Evolutionary conservation across 495 filamentous ascomycete species (phyloP), one percentile per base, ranked within the genome.

Genomic region (Physcia stellaris): DNA sequence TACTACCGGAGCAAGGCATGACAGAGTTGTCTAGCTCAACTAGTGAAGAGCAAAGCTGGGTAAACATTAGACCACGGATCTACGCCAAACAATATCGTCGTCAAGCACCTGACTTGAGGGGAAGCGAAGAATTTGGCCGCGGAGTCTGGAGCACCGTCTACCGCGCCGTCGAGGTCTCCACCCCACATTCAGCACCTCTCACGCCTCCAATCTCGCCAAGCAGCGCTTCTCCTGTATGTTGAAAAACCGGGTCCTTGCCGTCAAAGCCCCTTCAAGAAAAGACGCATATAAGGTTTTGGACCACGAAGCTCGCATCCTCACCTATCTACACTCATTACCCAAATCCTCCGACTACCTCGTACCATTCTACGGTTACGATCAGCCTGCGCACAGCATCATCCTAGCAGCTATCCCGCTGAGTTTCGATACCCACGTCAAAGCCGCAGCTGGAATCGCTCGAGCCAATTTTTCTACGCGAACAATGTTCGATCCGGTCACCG

Each of bases 81-180:
- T 52, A 46, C 23, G 30, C 38, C 1, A 35, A 26, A 13, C 12
- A 12, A 27, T 52, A 52, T 18, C 33, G 23, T 18, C 23, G 49
- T 17, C 24, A 30, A 7, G 32, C 12, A 6, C 29, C 36, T 28
- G 23, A 4, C 13, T 5, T n/a, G 4, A n/a, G 11, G 22, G 26
- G 37, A 11, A 20, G 35, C 11, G 24, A 29, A 6, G 63, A 68
- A 45, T 68, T 70, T 24, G 75, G 75, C 22, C 62, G 55, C 32
- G 75, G 75, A 7, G 62, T 62, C 5, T 79, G 75, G 74, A 80
- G 75, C 48, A 64, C 62, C 11, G 75, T 80, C 9, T 75, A 72
- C 53, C 64, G 62, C 37, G 73, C 53, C n/a, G 42, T 54, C 12
- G 52, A 38, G 35, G 35, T 37, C 23, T 23, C 41, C 11, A 19